Evolutionary conservation across 2,329 filamentous ascomycete genomes (phyloP), one percentile per base, ranked within the genome.

Genomic region (Colletotrichum higginsianum): DNA sequence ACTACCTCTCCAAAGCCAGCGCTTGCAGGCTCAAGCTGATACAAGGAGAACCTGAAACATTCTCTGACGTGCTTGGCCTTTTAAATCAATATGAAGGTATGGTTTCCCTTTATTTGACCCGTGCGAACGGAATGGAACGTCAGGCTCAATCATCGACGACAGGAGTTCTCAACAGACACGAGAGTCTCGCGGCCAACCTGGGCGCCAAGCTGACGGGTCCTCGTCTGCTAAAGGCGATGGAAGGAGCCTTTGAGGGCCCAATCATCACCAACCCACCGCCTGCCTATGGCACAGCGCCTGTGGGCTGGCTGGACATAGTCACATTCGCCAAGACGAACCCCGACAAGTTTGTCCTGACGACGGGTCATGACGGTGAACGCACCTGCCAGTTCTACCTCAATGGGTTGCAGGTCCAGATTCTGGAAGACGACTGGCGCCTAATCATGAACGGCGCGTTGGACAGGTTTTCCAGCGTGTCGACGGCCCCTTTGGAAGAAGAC

Each of bases 301-400:
- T 96, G 67, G 92, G 91, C 15, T 98, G 94, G 94, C 86, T 96
- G 49, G 94, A 97, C 77, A 91, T 97, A 63, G 93, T 97, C 75
- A 91, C 93, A 75, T 96, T 95, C 82, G 93, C 94, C 74, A 93
- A 93, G 78, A 90, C 90, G 74, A 95, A 94, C 74, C 93, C 94
- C 0, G 88, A 90, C 75, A 93, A 96, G 66, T 96, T 97, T 81
- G 88, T 90, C 44, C 84, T 97, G 62, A 90, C 90, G 66, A 90
- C 93, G 68, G 88, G 89, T 73, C 86, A 89, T 55, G 92, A 93
- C 75, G 92, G 93, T 23, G 84, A 89, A 64, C 89, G 92, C 57
- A 90, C 92, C 64, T 97, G 94, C 78, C 93, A 94, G 74, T 96
- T 97, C 80, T 90, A 91, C 78, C 91, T 94, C 74, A 95, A 95